Evolutionary conservation across 306 rosid genomes (phyloP).

Genomic region (Vigna angularis): DNA sequence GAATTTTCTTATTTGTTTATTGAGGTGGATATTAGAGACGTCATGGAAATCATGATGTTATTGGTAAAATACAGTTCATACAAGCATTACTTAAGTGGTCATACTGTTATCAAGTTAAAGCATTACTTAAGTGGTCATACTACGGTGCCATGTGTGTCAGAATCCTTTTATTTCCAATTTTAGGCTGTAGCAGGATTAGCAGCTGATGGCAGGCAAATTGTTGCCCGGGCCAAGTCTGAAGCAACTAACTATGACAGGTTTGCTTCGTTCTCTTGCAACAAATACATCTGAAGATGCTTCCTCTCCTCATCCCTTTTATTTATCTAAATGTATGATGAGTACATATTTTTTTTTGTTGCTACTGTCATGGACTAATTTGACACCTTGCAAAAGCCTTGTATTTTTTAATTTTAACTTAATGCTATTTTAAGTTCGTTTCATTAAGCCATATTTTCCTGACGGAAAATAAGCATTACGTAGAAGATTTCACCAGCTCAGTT

Average conservation of each 20-base stretch:
- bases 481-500: slow-evolving; percentile 16
- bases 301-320: not conserved
- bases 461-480: not conserved
- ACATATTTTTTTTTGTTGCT: not conserved
- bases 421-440: not conserved
- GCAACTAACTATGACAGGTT: slow-evolving; percentile 90
- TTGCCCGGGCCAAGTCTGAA: slow-evolving; percentile 76
- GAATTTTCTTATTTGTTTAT: slow-evolving; percentile 4
- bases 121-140: not conserved
- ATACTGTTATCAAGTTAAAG: not conserved
- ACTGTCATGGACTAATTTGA: slow-evolving; percentile 19
- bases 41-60: not conserved
- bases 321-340: not conserved
- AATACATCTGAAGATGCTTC: slow-evolving; percentile 25
- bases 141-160: not conserved
- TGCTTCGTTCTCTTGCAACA: slow-evolving; percentile 37
- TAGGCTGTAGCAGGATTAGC: slow-evolving; percentile 86
- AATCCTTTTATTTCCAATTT: slow-evolving; percentile 35
- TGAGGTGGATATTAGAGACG: not conserved
- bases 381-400: slow-evolving; percentile 14
- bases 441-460: not conserved
- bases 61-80: not conserved
- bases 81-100: not conserved
- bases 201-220: slow-evolving; percentile 66
- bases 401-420: slow-evolving; percentile 4